A percentile compares a stretch with the other conserved stretches of the same genome.
Evolutionary conservation across 2,329 filamentous ascomycete species (phyloP).

Genomic region (Drechslera avenae): DNA sequence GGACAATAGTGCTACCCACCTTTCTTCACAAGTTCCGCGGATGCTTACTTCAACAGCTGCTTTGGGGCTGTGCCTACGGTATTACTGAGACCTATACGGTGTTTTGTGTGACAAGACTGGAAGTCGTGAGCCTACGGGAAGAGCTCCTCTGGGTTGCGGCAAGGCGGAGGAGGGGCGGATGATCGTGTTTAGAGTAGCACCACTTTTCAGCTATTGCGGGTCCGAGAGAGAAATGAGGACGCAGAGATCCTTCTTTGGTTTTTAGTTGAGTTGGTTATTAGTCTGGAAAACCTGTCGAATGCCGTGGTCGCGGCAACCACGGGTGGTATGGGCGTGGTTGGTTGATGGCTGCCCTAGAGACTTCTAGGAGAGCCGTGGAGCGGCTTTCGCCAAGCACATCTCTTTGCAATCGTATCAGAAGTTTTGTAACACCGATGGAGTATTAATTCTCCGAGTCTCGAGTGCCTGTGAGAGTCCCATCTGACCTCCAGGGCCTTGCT

Average conservation of each 20-base stretch:
- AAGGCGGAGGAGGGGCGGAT: conserved; percentile 2
- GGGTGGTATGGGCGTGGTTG: too few relatives aligned
- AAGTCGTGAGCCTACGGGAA: conserved; percentile 7
- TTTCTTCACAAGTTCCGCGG: conserved; percentile 1
- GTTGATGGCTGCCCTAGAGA: too few relatives aligned
- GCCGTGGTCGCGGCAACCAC: too few relatives aligned
- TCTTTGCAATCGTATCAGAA: not conserved
- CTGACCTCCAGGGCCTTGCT: not conserved
- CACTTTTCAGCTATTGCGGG: conserved; percentile 4
- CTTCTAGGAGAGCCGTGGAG: too few relatives aligned
- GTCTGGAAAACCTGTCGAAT: too few relatives aligned
- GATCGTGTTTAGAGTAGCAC: conserved; percentile 10
- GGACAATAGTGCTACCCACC: conserved; percentile 13
- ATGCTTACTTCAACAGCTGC: not conserved
- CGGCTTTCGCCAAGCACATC: conserved; percentile 5
- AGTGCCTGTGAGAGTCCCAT: not conserved
- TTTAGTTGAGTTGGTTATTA: too few relatives aligned
- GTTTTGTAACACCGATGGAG: not conserved
- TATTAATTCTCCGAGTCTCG: not conserved
- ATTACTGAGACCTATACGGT: not conserved
- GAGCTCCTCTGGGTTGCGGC: not conserved
- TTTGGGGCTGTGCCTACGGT: conserved; percentile 12
- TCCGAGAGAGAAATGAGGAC: not conserved
- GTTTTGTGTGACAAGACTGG: conserved; percentile 8
- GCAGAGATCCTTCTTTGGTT: not conserved